Conservation (phyloP, 768 basidiomycete genomes). For the Leccinum subgranulosum region DNA sequence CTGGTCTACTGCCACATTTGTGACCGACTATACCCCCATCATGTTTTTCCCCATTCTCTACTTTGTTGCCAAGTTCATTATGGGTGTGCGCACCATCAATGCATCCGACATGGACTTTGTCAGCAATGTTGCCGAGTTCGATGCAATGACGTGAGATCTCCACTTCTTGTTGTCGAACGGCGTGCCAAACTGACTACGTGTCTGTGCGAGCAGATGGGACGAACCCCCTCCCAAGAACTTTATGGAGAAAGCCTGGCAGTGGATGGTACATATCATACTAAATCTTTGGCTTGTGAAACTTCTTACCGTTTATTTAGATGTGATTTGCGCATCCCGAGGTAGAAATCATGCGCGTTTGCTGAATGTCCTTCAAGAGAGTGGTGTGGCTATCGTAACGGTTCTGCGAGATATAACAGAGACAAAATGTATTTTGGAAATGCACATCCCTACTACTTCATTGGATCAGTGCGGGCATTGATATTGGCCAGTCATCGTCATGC, state of each 20-base stretch:
- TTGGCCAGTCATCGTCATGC: neutral
- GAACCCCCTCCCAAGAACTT: conserved; percentile 27
- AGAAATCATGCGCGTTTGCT: conserved; percentile 37
- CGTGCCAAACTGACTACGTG: neutral
- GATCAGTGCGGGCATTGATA: neutral
- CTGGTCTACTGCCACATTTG: conserved; percentile 39
- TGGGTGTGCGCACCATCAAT: conserved; percentile 4
- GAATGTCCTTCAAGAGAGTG: conserved; percentile 16
- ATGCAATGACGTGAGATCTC: conserved; percentile 21
- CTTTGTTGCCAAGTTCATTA: conserved; percentile 23
- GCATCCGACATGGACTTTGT: conserved; percentile 27
- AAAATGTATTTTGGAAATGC: conserved; percentile 50
- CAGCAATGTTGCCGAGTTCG: conserved; percentile 25
- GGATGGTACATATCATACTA: conserved; percentile 18
- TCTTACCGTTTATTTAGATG: conserved; percentile 9
- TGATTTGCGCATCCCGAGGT: neutral
- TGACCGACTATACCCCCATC: conserved; percentile 43
- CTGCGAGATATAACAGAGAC: neutral
- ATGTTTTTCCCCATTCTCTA: conserved; percentile 48
- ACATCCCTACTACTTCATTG: conserved; percentile 74
- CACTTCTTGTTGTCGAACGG: neutral
- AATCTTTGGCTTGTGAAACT: neutral
- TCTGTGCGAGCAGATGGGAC: conserved; percentile 16
- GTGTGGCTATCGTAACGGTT: conserved; percentile 10
- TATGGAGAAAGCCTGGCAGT: conserved; percentile 24